Percentiles rank a stretch among this genome's conserved stretches.
phyloP scores from a whole-genome alignment of 805 yeast species.

The Wickerhamomyces tratensis region DNA sequence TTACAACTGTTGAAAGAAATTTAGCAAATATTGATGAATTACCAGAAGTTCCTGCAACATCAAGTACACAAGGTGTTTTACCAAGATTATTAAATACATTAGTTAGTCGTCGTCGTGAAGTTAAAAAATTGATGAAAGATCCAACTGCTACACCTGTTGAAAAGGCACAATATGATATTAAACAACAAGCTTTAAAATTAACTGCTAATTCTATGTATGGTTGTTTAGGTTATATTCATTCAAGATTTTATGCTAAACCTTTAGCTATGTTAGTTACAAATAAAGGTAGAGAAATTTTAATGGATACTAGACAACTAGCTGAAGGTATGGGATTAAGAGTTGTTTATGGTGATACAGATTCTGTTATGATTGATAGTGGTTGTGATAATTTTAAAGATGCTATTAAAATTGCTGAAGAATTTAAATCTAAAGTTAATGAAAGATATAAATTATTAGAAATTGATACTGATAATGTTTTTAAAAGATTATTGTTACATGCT shows the following conservation, averaged over 20 bases:
- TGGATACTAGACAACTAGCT: constrained; percentile 88
- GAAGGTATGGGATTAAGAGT: constrained; percentile 77
- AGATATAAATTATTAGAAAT: constrained; percentile 82
- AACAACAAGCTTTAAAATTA: constrained; percentile 90
- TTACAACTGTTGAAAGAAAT: constrained; percentile 82
- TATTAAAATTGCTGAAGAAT: constrained; percentile 70
- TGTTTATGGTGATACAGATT: constrained; percentile 97
- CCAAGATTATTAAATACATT: constrained; percentile 77
- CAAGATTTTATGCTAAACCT: constrained; percentile 93
- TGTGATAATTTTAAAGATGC: constrained; percentile 64
- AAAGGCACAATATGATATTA: constrained; percentile 81
- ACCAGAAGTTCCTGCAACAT: constrained; percentile 58
- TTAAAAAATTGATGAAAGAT: constrained; percentile 74
- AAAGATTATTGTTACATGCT: constrained; percentile 76
- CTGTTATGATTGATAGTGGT: constrained; percentile 96
- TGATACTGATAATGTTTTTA: constrained; percentile 90
- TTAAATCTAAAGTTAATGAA: constrained; percentile 80
- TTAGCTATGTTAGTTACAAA: constrained; percentile 91
- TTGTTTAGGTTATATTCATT: constrained; percentile 85
- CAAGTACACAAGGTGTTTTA: constrained; percentile 64
- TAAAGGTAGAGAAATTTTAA: constrained; percentile 90
- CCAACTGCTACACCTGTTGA: constrained; percentile 55
- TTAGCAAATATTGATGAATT: constrained; percentile 45
- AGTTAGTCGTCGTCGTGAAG: constrained; percentile 88
- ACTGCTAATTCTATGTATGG: constrained; percentile 99